Conservation (phyloP, 371 early-diverging fungal species). For the Mortierella sp. region DNA sequence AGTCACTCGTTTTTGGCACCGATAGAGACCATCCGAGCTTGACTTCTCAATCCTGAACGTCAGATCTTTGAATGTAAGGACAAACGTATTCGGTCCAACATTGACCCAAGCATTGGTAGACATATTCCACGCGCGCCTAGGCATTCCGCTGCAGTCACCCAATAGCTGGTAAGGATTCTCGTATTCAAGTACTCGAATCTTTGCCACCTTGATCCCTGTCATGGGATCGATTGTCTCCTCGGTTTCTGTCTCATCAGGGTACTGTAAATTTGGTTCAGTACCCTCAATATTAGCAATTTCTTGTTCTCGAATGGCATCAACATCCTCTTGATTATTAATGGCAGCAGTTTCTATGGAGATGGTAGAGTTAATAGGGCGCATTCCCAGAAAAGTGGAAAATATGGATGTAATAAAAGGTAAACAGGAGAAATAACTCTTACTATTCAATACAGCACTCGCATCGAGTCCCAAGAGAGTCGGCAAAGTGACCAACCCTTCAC, state of each 20-base stretch:
- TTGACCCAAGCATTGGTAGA: conserved; percentile 64
- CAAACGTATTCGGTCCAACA: conserved; percentile 60
- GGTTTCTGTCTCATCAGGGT: conserved; percentile 15
- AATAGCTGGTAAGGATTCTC: conserved; percentile 64
- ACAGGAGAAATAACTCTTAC: conserved; percentile 23
- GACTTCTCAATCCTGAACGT: conserved; percentile 42
- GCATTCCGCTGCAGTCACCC: conserved; percentile 55
- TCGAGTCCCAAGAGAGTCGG: conserved; percentile 82
- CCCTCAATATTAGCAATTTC: conserved; percentile 15
- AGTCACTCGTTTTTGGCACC: conserved; percentile 18
- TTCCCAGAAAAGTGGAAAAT: not conserved
- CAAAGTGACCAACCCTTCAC: conserved; percentile 65
- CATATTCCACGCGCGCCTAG: conserved; percentile 39
- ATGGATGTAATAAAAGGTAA: not conserved
- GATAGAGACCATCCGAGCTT: conserved; percentile 26
- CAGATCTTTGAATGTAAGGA: conserved; percentile 34
- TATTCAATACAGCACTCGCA: conserved; percentile 54
- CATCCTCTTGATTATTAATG: conserved; percentile 16
- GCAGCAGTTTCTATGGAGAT: conserved; percentile 30
- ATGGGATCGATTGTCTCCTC: conserved; percentile 14
- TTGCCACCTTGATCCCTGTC: conserved; percentile 30
- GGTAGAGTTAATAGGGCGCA: not conserved
- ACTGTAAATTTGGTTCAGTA: not conserved
- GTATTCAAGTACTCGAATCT: conserved; percentile 65
- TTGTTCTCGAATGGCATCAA: conserved; percentile 15